Percentiles rank a stretch among this genome's conserved stretches.
phyloP scores from a whole-genome alignment of 257 asterid species.

The Capsicum chinense region DNA sequence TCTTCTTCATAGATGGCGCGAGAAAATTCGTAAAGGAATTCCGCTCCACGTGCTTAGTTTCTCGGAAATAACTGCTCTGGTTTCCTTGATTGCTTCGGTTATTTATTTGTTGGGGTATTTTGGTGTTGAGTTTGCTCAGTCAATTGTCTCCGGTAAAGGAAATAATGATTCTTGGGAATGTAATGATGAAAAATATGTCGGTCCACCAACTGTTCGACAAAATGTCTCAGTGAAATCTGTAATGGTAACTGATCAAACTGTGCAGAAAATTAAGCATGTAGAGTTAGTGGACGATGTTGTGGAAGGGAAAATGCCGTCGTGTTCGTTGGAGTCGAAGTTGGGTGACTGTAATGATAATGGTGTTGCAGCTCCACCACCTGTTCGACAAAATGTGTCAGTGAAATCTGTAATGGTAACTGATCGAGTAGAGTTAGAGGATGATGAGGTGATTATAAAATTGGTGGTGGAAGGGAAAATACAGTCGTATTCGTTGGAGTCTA shows the following conservation, averaged over 20 bases:
- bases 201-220: not conserved
- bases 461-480: constrained; percentile 48
- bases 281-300: constrained; percentile 44
- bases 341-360: constrained; percentile 42
- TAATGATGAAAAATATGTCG: constrained; percentile 32
- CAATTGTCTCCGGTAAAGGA: constrained; percentile 38
- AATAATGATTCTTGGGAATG: constrained; percentile 44
- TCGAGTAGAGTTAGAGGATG: constrained; percentile 31
- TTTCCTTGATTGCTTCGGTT: not conserved
- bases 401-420: not conserved
- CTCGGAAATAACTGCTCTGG: not conserved
- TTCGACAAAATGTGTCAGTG: constrained; percentile 9
- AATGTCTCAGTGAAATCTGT: constrained; percentile 27
- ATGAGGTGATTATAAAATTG: constrained; percentile 44
- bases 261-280: too few relatives aligned
- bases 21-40: constrained; percentile 3
- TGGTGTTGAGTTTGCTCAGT: constrained; percentile 34
- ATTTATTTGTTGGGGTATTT: constrained; percentile 26
- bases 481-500: constrained; percentile 52
- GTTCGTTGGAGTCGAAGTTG: constrained; percentile 52
- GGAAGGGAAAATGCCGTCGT: constrained; percentile 46
- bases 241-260: too few relatives aligned
- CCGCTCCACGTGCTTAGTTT: constrained; percentile 27
- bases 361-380: not conserved
- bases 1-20: constrained; percentile 28